Evolutionary conservation across 192 early-diverging fungal genomes (phyloP).

Genomic region (Coemansia sp.): DNA sequence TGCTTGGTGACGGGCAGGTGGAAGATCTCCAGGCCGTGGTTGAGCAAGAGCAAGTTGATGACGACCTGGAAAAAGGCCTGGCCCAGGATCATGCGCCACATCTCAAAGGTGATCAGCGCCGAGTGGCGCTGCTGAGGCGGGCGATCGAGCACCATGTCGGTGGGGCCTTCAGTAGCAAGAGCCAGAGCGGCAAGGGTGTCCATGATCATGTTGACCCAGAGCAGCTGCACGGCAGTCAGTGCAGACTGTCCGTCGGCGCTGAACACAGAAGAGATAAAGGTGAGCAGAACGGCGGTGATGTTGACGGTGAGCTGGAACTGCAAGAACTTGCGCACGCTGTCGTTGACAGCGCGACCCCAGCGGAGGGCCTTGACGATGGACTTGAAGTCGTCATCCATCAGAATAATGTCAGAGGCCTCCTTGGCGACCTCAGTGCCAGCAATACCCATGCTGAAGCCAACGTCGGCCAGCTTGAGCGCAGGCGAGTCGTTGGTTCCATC

Average conservation of each 20-base stretch:
- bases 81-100: constrained; percentile 96
- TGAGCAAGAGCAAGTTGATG: constrained; percentile 73
- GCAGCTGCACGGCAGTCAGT: constrained; percentile 92
- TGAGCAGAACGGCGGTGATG: constrained; percentile 81
- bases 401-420: constrained; percentile 95
- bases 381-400: constrained; percentile 99
- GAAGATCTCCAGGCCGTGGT: constrained; percentile 66
- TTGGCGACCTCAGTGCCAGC: constrained; percentile 99
- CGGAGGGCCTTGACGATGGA: constrained; percentile 95
- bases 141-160: constrained; percentile 78
- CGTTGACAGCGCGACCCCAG: constrained; percentile 97
- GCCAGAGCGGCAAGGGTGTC: constrained; percentile 98
- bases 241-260: constrained; percentile 71
- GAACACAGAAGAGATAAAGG: constrained; percentile 74
- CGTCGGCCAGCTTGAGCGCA: constrained; percentile 91
- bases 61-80: constrained; percentile 89
- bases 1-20: constrained; percentile 51
- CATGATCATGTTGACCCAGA: constrained; percentile 99
- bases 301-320: constrained; percentile 99
- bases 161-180: constrained; percentile 94
- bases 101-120: constrained; percentile 82
- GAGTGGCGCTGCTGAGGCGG: constrained; percentile 81
- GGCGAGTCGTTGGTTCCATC: constrained; percentile 99
- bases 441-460: constrained; percentile 99
- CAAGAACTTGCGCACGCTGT: constrained; percentile 96